Conservation (phyloP, 2,329 filamentous ascomycete genomes). For the Monosporascus sp. region DNA sequence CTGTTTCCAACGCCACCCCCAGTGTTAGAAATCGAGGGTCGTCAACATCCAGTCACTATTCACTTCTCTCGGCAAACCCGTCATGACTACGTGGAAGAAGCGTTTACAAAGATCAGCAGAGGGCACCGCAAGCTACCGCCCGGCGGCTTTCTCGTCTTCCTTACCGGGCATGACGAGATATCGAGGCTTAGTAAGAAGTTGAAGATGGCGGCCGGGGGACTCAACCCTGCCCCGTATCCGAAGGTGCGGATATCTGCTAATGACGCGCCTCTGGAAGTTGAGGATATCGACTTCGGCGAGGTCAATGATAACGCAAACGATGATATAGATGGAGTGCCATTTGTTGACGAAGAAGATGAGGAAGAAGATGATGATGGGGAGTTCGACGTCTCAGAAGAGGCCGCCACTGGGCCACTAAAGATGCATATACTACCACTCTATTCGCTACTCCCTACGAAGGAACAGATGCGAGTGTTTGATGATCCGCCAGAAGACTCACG, state of each 20-base stretch:
- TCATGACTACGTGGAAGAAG: slow-evolving; percentile 86
- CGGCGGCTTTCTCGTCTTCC: slow-evolving; percentile 87
- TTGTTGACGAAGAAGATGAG: slow-evolving; percentile 48
- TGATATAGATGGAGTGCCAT: slow-evolving; percentile 46
- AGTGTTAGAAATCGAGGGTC: slow-evolving; percentile 82
- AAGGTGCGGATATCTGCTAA: slow-evolving; percentile 71
- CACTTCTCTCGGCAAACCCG: slow-evolving; percentile 84
- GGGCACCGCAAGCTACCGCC: slow-evolving; percentile 87
- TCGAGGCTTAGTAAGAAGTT: slow-evolving; percentile 73
- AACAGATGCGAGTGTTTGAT: slow-evolving; percentile 89
- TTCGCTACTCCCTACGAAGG: slow-evolving; percentile 82
- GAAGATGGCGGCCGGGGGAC: slow-evolving; percentile 59
- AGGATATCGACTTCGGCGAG: slow-evolving; percentile 80
- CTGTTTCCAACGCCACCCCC: slow-evolving; percentile 78
- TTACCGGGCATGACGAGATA: slow-evolving; percentile 94
- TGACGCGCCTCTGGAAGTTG: slow-evolving; percentile 74
- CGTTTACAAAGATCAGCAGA: slow-evolving; percentile 78
- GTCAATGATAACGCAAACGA: slow-evolving; percentile 64
- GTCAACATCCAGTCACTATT: slow-evolving; percentile 83
- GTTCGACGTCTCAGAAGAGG: slow-evolving; percentile 63
- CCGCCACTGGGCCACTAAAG: slow-evolving; percentile 58
- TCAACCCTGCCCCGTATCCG: slow-evolving; percentile 53
- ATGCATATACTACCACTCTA: slow-evolving; percentile 93
- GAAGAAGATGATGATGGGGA: slow-evolving; percentile 62
- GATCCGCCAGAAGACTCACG: slow-evolving; percentile 76